These are phyloP conservation scores for Hippophae gyantsensis DNA, from an alignment of 306 rosid species.

Conservation along the genomic window DNA sequence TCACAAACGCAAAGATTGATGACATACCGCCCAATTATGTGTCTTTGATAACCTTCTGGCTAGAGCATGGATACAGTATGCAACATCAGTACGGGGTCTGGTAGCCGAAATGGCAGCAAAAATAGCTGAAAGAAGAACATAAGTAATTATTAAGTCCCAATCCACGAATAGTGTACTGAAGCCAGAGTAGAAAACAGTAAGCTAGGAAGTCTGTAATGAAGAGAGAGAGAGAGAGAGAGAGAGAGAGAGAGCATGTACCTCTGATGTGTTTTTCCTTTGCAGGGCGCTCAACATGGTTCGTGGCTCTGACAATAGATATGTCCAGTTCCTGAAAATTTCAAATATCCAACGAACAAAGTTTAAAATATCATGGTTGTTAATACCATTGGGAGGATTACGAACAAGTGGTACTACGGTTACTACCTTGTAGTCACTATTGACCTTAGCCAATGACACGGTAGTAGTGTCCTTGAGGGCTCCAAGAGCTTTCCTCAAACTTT, in stretches of 20 bases:
- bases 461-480: conserved; percentile 96
- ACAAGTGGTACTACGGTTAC: neutral
- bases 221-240: conserved; percentile 6
- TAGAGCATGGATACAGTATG: conserved; percentile 94
- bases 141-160: conserved; percentile 16
- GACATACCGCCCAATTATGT: conserved; percentile 96
- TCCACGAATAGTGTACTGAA: conserved; percentile 14
- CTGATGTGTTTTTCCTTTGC: conserved; percentile 83
- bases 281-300: conserved; percentile 91
- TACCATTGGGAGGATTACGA: conserved; percentile 1
- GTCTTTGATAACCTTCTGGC: conserved; percentile 87
- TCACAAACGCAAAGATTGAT: conserved; percentile 1
- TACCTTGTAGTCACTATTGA: conserved; percentile 99
- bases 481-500: conserved; percentile 83
- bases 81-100: conserved; percentile 97
- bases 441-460: conserved; percentile 96
- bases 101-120: conserved; percentile 96
- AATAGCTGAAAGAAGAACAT: conserved; percentile 55
- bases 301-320: conserved; percentile 83
- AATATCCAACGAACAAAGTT: conserved; percentile 15
- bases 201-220: neutral
- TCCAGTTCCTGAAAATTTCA: conserved; percentile 71
- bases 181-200: neutral
- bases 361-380: conserved; percentile 1
- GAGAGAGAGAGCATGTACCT: conserved; percentile 37